A percentile compares a stretch with the other conserved stretches of the same genome.
These are phyloP conservation scores for Rhipidocladum racemiflorum DNA, from an alignment of 176 grass and related monocot genomes.

Conservation along the genomic window DNA sequence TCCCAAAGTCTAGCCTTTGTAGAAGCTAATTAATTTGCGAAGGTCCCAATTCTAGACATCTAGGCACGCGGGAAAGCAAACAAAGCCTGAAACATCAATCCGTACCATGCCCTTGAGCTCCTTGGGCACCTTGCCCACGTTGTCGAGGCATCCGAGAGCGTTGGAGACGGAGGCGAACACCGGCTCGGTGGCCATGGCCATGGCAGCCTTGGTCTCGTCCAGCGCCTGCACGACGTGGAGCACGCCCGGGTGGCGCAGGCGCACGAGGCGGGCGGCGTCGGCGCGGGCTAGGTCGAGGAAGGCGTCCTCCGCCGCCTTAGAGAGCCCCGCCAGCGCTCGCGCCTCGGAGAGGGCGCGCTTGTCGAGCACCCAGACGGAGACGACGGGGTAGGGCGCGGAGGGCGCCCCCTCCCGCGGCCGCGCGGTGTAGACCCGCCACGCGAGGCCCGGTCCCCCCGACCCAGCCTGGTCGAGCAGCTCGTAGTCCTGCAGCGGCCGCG, in stretches of 20 bases:
- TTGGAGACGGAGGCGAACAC: constrained; percentile 85
- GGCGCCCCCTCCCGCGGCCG: constrained; percentile 69
- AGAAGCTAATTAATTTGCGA: constrained; percentile 1
- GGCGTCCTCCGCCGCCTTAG: constrained; percentile 80
- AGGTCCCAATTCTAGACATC: background rate
- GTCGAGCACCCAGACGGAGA: constrained; percentile 96
- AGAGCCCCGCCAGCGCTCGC: constrained; percentile 62
- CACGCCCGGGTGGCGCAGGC: constrained; percentile 91
- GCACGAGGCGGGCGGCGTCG: constrained; percentile 80
- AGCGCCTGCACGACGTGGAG: constrained; percentile 97
- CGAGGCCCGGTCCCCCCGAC: constrained; percentile 76
- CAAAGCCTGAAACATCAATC: background rate
- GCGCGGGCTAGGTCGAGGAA: constrained; percentile 88
- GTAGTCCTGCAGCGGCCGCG: constrained; percentile 98
- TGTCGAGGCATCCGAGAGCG: constrained; percentile 76
- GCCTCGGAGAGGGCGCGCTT: constrained; percentile 83
- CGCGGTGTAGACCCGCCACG: constrained; percentile 85
- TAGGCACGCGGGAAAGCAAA: background rate
- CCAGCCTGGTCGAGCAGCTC: constrained; percentile 85
- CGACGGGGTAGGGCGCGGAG: constrained; percentile 78
- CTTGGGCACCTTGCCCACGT: constrained; percentile 77
- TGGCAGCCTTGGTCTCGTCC: constrained; percentile 94
- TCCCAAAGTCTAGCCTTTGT: background rate
- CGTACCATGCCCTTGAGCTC: constrained; percentile 96
- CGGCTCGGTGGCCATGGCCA: constrained; percentile 97